These are phyloP conservation scores for Aquilaria agallochum DNA, from an alignment of 441 rosid species.

Conservation along the genomic window DNA sequence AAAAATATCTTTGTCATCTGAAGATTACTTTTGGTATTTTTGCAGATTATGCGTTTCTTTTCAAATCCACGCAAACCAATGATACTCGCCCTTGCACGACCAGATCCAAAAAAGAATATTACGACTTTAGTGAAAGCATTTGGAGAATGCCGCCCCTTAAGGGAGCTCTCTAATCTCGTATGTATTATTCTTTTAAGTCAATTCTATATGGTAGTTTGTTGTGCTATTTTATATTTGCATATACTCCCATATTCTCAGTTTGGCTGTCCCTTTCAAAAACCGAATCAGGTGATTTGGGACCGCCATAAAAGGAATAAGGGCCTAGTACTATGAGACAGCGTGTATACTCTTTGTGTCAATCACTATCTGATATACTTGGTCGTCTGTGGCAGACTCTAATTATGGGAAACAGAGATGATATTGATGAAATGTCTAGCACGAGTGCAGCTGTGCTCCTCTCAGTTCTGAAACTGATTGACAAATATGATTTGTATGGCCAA, in stretches of 20 bases:
- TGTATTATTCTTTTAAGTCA: conserved; percentile 13
- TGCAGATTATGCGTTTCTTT: conserved; percentile 94
- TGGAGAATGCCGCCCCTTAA: conserved; percentile 89
- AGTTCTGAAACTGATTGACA: conserved; percentile 81
- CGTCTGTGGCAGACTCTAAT: conserved; percentile 64
- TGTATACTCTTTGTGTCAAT: too few species aligned
- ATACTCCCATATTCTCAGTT: conserved; percentile 2
- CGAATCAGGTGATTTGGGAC: background rate
- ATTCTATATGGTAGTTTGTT: background rate
- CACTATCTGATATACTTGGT: background rate
- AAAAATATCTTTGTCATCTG: conserved; percentile 14
- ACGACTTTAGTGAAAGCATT: conserved; percentile 96
- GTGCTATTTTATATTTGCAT: background rate
- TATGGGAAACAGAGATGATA: conserved; percentile 94
- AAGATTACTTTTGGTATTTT: background rate
- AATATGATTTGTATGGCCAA: conserved; percentile 91
- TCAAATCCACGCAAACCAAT: conserved; percentile 90
- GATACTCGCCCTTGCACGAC: conserved; percentile 97
- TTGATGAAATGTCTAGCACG: conserved; percentile 86
- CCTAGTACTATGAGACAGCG: too few species aligned
- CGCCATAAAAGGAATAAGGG: too few species aligned
- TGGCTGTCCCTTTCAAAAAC: background rate
- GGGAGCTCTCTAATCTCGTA: conserved; percentile 95
- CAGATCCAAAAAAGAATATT: conserved; percentile 97
- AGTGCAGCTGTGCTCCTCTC: conserved; percentile 79